phyloP scores from a whole-genome alignment of 345 rosid species.

The Salix caprea region DNA sequence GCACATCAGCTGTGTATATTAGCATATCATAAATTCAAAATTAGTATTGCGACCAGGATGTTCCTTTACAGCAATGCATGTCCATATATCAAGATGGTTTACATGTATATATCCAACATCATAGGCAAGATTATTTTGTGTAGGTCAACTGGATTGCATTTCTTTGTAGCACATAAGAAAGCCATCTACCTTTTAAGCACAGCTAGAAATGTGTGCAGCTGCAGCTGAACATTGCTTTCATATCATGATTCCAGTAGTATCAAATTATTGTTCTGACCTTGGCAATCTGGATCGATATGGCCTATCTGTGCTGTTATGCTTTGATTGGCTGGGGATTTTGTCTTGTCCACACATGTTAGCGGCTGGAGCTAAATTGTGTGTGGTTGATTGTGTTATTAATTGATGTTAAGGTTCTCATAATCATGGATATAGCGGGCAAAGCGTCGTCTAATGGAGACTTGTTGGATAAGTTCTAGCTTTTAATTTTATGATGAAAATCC shows the following conservation, averaged over 20 bases:
- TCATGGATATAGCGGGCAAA: not conserved
- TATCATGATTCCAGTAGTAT: not conserved
- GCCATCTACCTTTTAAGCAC: not conserved
- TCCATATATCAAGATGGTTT: not conserved
- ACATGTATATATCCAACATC: not conserved
- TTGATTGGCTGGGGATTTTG: not conserved
- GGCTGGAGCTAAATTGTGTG: not conserved
- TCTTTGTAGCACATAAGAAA: not conserved
- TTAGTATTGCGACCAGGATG: not conserved
- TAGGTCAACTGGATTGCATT: not conserved
- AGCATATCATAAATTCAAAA: not conserved
- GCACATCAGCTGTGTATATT: no score
- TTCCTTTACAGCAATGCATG: not conserved
- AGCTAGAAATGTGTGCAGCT: not conserved
- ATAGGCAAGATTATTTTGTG: not conserved
- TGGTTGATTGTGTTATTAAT: no score
- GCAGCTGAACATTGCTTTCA: not conserved
- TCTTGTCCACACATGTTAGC: not conserved
- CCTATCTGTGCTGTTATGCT: no score
- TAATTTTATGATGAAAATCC: no score
- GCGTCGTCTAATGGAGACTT: not conserved
- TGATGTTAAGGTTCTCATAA: not conserved
- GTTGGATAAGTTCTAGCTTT: not conserved
- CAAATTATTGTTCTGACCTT: no score
- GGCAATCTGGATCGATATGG: no score